Percentiles rank a stretch among this genome's conserved stretches.
Conservation (phyloP, 352 stramenopile genomes). For the Globisporangium takayamanum region DNA sequence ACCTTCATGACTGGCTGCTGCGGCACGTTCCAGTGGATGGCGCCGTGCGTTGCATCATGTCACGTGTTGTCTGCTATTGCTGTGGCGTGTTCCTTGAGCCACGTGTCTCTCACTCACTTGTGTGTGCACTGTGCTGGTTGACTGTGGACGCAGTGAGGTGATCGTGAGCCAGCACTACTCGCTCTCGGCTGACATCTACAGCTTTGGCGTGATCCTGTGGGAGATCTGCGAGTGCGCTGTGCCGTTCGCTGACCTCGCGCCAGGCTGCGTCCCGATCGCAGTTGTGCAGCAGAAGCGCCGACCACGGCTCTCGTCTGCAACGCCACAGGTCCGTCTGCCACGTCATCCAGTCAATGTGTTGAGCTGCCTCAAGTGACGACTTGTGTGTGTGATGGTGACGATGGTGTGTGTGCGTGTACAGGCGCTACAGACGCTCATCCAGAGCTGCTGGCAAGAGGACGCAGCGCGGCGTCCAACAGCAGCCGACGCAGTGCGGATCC, state of each 20-base stretch:
- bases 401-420: slow-evolving; percentile 11
- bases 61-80: not conserved
- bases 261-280: slow-evolving; percentile 47
- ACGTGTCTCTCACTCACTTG: not conserved
- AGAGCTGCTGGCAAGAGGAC: slow-evolving; percentile 62
- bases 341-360: not conserved
- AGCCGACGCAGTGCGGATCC: slow-evolving; percentile 28
- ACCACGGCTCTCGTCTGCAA: slow-evolving; percentile 49
- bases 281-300: slow-evolving; percentile 64
- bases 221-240: slow-evolving; percentile 65
- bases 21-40: slow-evolving; percentile 82
- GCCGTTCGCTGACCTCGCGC: slow-evolving; percentile 53
- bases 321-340: slow-evolving; percentile 29
- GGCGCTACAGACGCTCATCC: slow-evolving; percentile 56
- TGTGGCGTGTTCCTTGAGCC: not conserved
- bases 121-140: not conserved
- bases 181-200: slow-evolving; percentile 72
- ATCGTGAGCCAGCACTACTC: slow-evolving; percentile 62
- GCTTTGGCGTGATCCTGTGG: slow-evolving; percentile 76
- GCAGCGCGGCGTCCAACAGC: slow-evolving; percentile 37
- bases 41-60: slow-evolving; percentile 36
- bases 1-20: slow-evolving; percentile 71
- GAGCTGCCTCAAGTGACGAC: not conserved
- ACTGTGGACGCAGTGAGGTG: slow-evolving; percentile 40
- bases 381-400: not conserved